Percentiles rank a stretch among this genome's conserved stretches.
These are phyloP conservation scores for Metschnikowia proteae DNA, from an alignment of 805 yeast genomes.

Conservation along the genomic window DNA sequence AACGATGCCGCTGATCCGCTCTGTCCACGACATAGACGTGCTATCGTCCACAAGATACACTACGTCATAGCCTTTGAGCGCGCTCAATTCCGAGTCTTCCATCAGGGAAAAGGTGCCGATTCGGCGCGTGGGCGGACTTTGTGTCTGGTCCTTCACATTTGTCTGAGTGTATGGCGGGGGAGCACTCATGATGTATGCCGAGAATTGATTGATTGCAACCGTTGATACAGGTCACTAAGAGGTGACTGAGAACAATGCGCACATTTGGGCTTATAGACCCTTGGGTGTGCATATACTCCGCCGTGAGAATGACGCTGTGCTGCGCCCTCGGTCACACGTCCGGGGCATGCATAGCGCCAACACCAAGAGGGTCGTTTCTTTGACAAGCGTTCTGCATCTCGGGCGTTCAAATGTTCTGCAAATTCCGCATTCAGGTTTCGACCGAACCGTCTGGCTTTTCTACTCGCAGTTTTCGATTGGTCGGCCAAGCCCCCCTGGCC, in stretches of 20 bases:
- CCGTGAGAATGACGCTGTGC: not conserved
- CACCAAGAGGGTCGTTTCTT: too few species aligned
- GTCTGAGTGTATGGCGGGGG: conserved; percentile 3
- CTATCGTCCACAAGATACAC: conserved; percentile 16
- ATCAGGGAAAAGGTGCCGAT: conserved; percentile 1
- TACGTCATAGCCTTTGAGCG: conserved; percentile 15
- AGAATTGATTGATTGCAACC: not conserved
- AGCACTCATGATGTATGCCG: not conserved
- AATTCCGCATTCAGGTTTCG: too few species aligned
- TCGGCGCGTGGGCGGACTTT: not conserved
- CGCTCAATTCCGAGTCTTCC: conserved; percentile 11
- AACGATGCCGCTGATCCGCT: conserved; percentile 10
- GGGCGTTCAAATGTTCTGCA: too few species aligned
- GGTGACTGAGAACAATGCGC: not conserved
- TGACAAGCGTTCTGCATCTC: too few species aligned
- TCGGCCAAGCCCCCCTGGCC: too few species aligned
- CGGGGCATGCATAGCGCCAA: not conserved
- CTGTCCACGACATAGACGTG: conserved; percentile 15
- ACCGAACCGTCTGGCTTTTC: too few species aligned
- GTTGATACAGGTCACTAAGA: not conserved
- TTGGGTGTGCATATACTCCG: not conserved
- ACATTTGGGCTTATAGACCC: not conserved
- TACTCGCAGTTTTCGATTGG: too few species aligned
- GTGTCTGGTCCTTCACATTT: not conserved
- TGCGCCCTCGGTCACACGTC: not conserved